Base-by-base conservation (phyloP, 495 filamentous ascomycete species). In the Podospora pseudoanserina region DNA sequence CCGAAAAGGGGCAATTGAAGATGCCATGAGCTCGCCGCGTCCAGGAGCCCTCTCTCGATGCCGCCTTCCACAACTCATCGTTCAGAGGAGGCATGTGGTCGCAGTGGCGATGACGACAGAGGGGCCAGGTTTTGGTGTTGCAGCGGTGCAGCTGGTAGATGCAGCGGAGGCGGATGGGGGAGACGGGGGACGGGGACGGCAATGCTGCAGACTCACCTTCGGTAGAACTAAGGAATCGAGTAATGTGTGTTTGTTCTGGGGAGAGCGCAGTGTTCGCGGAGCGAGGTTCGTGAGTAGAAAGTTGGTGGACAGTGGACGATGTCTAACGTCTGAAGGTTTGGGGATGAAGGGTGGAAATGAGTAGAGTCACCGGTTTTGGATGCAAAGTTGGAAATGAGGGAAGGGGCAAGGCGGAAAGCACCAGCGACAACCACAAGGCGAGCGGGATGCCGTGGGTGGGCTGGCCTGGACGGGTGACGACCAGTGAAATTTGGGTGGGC, bases 311-410 rank as follows among this genome's bases (percentile, higher is more conserved):
- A 68, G 67, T 68, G 67, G 60, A 63, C 67, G 68, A 58, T 56
- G 64, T 67, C 54, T 67, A 68, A 71, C 60, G 69, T 60, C 72
- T 61, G 75, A 68, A 73, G 74, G 72, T 76, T 32, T 32, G 67
- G 65, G 74, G 66, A 71, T 62, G 69, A 68, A 72, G 67, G 65
- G 63, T 66, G 69, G 61, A 71, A 74, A 67, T 57, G 68, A 65
- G 68, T 62, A 64, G 69, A 69, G 66, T 67, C 62, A 69, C 65
- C 65, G 67, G 73, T 76, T 77, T 76, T 75, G 72, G 30, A 68
- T 71, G 76, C 71, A 73, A 72, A 78, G 76, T 76, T 77, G 76
- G 75, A 78, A 78, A 77, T 77, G 76, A 75, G 75, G 75, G 72
- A 76, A 73, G 73, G 73, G 76, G 74, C 76, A 77, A 73, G 73